Evolutionary conservation across 2,329 filamentous ascomycete genomes (phyloP).

Genomic region (Cercospora canescens): DNA sequence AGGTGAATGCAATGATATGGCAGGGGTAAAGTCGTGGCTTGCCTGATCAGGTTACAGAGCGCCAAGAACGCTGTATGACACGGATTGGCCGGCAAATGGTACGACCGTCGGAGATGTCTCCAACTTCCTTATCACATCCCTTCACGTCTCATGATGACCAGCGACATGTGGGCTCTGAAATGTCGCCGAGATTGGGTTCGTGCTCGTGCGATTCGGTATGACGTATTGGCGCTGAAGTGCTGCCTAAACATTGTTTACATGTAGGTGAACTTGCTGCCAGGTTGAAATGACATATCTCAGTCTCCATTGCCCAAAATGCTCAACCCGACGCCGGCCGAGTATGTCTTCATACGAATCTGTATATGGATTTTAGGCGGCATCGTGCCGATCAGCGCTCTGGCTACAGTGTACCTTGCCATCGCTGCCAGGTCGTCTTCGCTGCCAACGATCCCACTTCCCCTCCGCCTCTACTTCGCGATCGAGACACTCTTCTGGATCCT

Average conservation of each 20-base stretch:
- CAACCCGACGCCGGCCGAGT: constrained; percentile 18
- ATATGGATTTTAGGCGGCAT: constrained; percentile 18
- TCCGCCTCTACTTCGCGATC: constrained; percentile 10
- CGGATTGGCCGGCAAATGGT: not conserved
- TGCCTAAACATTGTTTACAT: not conserved
- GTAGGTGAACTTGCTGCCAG: not conserved
- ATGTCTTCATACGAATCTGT: constrained; percentile 23
- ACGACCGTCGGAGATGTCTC: not conserved
- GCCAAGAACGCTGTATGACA: not conserved
- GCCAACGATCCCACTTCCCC: constrained; percentile 7
- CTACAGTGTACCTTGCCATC: constrained; percentile 1
- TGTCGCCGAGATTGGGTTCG: not conserved
- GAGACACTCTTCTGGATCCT: constrained; percentile 16
- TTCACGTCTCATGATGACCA: not conserved
- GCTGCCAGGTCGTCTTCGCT: not conserved
- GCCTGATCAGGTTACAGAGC: not conserved
- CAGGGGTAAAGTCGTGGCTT: not conserved
- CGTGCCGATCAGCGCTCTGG: constrained; percentile 10
- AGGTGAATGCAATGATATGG: not conserved
- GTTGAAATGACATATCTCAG: not conserved
- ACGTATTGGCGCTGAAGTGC: not conserved
- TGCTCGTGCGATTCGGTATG: not conserved
- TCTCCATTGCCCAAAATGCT: constrained; percentile 18
- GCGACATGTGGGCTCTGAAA: not conserved
- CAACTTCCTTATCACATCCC: not conserved